A percentile compares a stretch with the other conserved stretches of the same genome.
Evolutionary conservation across 129 eudicot genomes (phyloP).

Genomic region (Saussurea involucrata): DNA sequence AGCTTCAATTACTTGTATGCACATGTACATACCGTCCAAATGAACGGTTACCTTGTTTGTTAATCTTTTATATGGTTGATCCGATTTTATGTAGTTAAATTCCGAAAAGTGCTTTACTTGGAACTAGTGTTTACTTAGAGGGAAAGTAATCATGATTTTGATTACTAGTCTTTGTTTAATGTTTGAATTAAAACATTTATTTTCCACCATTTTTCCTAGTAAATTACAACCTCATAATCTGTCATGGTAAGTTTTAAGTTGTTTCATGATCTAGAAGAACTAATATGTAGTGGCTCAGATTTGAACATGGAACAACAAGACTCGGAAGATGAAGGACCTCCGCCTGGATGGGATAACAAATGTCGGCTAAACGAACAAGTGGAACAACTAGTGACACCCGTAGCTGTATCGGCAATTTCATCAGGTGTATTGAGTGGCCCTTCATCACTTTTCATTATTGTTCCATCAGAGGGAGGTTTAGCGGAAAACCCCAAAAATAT

Average conservation of each 20-base stretch:
- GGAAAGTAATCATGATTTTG: neutral
- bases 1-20: too few relatives aligned
- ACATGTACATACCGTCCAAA: too few relatives aligned
- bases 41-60: too few relatives aligned
- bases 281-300: conserved; percentile 30
- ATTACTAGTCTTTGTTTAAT: neutral
- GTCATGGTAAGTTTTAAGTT: neutral
- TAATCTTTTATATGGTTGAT: too few relatives aligned
- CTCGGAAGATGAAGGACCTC: conserved; percentile 37
- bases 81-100: neutral
- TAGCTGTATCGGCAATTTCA: neutral
- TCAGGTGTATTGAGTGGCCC: conserved; percentile 12
- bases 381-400: conserved; percentile 8
- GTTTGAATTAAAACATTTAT: neutral
- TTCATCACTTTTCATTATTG: neutral
- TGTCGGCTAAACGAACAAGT: conserved; percentile 21
- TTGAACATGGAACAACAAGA: conserved; percentile 28
- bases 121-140: too few relatives aligned
- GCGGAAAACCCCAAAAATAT: too few relatives aligned
- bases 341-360: conserved; percentile 47
- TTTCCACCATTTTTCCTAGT: neutral
- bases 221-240: neutral
- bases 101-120: neutral
- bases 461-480: too few relatives aligned
- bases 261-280: neutral